These are phyloP conservation scores for Dictyostelium brefeldianum DNA, from an alignment of 78 protist genomes.

Conservation along the genomic window DNA sequence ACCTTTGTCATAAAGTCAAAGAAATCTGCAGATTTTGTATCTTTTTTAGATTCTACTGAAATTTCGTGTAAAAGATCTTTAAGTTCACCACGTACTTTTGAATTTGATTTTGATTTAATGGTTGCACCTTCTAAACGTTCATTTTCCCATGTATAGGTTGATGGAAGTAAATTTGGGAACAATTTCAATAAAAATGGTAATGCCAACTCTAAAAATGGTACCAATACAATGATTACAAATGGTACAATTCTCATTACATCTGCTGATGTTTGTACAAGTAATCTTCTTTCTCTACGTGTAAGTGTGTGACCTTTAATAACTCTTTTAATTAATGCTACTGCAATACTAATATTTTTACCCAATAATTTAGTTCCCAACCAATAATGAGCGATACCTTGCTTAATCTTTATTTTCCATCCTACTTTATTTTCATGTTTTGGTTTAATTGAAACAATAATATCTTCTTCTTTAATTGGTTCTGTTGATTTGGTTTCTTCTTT, in stretches of 20 bases:
- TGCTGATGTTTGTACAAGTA: conserved; percentile 60
- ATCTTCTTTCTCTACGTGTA: conserved; percentile 76
- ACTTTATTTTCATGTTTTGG: conserved; percentile 17
- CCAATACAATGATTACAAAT: conserved; percentile 66
- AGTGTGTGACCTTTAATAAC: conserved; percentile 65
- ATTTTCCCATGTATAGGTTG: conserved; percentile 55
- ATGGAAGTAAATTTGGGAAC: conserved; percentile 84
- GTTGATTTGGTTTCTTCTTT: neutral
- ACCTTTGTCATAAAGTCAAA: conserved; percentile 77
- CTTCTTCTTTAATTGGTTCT: conserved; percentile 13
- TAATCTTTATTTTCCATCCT: conserved; percentile 17
- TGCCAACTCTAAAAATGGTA: conserved; percentile 83
- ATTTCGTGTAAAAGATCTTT: conserved; percentile 82
- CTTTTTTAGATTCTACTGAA: neutral
- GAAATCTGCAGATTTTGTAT: conserved; percentile 25
- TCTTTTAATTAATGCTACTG: conserved; percentile 43
- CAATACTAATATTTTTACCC: conserved; percentile 57
- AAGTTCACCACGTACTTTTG: conserved; percentile 83
- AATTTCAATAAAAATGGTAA: conserved; percentile 69
- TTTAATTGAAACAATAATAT: conserved; percentile 37
- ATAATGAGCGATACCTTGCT: conserved; percentile 51
- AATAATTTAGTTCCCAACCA: conserved; percentile 82
- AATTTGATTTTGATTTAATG: conserved; percentile 51
- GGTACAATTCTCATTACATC: conserved; percentile 83
- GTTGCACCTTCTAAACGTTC: conserved; percentile 73